phyloP scores from a whole-genome alignment of 2,329 filamentous ascomycete species.

The Diaporthe sp. region DNA sequence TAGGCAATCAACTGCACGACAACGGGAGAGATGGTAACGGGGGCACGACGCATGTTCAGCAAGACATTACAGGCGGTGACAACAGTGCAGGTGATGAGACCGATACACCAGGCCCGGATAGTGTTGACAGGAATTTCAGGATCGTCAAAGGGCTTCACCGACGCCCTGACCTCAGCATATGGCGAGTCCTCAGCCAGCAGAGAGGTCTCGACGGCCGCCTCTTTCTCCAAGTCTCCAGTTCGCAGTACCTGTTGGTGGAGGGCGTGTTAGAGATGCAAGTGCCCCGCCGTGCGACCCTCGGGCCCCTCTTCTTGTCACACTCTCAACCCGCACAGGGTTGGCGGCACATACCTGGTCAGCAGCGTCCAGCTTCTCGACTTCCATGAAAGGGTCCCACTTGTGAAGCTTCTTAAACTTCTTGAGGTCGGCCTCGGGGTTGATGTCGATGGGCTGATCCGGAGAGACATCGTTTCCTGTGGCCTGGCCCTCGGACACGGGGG shows the following conservation, averaged over 20 bases:
- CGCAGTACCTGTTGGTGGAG: constrained; percentile 18
- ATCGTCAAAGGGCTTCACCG: constrained; percentile 60
- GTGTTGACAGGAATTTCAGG: constrained; percentile 68
- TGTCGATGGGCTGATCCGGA: constrained; percentile 1
- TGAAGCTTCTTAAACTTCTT: constrained; percentile 62
- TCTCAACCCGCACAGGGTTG: constrained; percentile 42
- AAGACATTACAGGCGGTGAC: constrained; percentile 69
- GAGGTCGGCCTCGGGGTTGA: constrained; percentile 31
- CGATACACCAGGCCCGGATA: constrained; percentile 71
- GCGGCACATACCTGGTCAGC: constrained; percentile 59
- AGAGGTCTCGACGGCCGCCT: constrained; percentile 54
- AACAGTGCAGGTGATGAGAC: constrained; percentile 68
- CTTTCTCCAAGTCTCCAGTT: constrained; percentile 34
- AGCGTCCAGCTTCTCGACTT: constrained; percentile 63
- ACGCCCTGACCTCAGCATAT: constrained; percentile 64
- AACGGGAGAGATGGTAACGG: constrained; percentile 64
- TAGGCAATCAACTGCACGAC: constrained; percentile 69
- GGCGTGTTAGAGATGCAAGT: not conserved
- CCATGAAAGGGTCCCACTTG: constrained; percentile 69
- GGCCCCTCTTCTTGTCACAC: constrained; percentile 58
- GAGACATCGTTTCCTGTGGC: constrained; percentile 23
- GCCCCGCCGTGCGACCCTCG: not conserved
- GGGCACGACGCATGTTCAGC: constrained; percentile 62
- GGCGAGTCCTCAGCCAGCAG: constrained; percentile 67
- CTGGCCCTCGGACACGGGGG: constrained; percentile 20